Percentiles rank a stretch among this genome's conserved stretches.
These are phyloP conservation scores for Cyberlindnera sargentensis DNA, from an alignment of 805 yeast species.

Conservation along the genomic window DNA sequence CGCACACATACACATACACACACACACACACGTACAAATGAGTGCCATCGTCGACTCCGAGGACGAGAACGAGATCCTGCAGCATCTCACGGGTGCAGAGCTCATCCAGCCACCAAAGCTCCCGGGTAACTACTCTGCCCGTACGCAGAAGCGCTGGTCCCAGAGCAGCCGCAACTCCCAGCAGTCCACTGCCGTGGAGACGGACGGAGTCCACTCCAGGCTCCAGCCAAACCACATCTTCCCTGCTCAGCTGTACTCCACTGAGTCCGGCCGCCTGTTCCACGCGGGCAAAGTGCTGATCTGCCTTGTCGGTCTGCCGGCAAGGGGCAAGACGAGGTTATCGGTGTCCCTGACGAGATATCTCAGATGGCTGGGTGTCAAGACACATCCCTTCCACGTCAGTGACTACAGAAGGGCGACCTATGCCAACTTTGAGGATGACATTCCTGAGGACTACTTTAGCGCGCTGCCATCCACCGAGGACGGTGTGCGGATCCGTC, in stretches of 20 bases:
- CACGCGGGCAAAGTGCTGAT: conserved; percentile 94
- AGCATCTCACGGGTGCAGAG: conserved; percentile 20
- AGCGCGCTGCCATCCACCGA: conserved; percentile 43
- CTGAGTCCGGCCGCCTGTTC: conserved; percentile 86
- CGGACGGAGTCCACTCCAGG: conserved; percentile 63
- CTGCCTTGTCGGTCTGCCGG: conserved; percentile 88
- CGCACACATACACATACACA: not conserved
- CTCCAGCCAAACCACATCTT: conserved; percentile 60
- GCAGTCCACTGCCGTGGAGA: conserved; percentile 13
- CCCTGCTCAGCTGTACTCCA: conserved; percentile 90
- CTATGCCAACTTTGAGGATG: conserved; percentile 28
- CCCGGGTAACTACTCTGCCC: conserved; percentile 49
- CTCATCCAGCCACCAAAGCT: conserved; percentile 35
- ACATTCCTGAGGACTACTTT: conserved; percentile 65
- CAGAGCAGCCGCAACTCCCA: conserved; percentile 12
- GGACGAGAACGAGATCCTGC: conserved; percentile 22
- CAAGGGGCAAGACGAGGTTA: conserved; percentile 90
- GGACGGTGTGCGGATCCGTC: conserved; percentile 47
- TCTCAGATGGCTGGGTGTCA: conserved; percentile 93
- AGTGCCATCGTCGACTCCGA: conserved; percentile 26
- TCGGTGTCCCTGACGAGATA: conserved; percentile 89
- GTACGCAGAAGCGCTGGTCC: conserved; percentile 47
- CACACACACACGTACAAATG: conserved; percentile 8
- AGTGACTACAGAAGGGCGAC: conserved; percentile 78
- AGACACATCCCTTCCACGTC: conserved; percentile 83